Evolutionary conservation across 768 basidiomycete species (phyloP), one percentile per base, ranked within the genome.

Genomic region (Termitomyces sp.): DNA sequence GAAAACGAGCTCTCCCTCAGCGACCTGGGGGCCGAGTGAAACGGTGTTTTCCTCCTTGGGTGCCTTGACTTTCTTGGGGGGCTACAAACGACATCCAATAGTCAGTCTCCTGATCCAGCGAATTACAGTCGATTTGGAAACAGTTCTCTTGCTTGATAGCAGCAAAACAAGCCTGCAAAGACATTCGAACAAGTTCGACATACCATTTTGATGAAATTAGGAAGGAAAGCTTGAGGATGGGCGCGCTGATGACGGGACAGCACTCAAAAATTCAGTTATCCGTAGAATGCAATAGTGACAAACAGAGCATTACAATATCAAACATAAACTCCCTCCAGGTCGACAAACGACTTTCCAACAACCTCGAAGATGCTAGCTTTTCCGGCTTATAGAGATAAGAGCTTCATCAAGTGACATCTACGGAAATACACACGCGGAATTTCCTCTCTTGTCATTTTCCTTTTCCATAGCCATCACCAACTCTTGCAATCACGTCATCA

Each of bases 1-100:
- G 70, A 96, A 98, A 44, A 98, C 96, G 68, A 90, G 86, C 76
- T 98, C 94, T 70, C 96, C 94, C 73, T 97, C 94, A 60, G 88
- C 88, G 67, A 95, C 92, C 72, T 98, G 90, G 66, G 95, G 96
- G 63, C 96, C 95, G 74, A 97, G 92, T 54, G 88, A 87, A 70
- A 94, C 92, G 65, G 90, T 83, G 70, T 81, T 84, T 70, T 92
- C 89, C 74, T 92, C 90, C 73, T 85, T 86, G 62, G 79, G 81
- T 61, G 77, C 86, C 76, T 88, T 91, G 72, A 74, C 77, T 80
- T 88, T 90, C 77, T 90, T 93, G 72, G 91, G 91, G 62, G 91
- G 76, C 91, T 93, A 77, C 32, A 68, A 60, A 59, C 58, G 30
- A 56, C 54, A 59, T 62, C 55, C 53, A 26, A 50, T 57, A 47